phyloP scores from a whole-genome alignment of 2,329 filamentous ascomycete species.

The Drechmeria coniospora region DNA sequence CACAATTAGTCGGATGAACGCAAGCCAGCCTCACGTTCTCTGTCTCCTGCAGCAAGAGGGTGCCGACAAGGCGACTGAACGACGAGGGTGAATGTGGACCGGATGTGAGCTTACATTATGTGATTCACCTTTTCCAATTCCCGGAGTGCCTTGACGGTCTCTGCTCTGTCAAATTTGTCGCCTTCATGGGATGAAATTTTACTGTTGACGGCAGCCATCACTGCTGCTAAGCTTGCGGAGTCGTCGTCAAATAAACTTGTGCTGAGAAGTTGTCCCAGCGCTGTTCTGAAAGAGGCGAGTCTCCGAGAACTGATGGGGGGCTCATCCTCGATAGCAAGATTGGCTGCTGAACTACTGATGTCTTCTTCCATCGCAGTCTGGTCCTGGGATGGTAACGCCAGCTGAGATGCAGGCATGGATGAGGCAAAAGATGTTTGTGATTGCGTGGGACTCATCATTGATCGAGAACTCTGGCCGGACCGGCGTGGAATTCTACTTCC shows the following conservation, averaged over 20 bases:
- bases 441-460: slow-evolving; percentile 22
- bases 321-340: slow-evolving; percentile 24
- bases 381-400: slow-evolving; percentile 29
- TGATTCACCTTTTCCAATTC: slow-evolving; percentile 72
- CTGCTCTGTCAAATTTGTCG: slow-evolving; percentile 50
- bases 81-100: background rate
- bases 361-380: slow-evolving; percentile 28
- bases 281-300: slow-evolving; percentile 59
- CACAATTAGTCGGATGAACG: slow-evolving; percentile 8
- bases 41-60: too few species aligned
- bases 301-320: slow-evolving; percentile 43
- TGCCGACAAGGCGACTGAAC: too few species aligned
- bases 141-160: slow-evolving; percentile 63
- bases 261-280: slow-evolving; percentile 70
- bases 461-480: slow-evolving; percentile 20
- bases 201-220: slow-evolving; percentile 68
- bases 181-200: slow-evolving; percentile 39
- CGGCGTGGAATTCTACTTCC: slow-evolving; percentile 23
- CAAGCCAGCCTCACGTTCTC: too few species aligned
- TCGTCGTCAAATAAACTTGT: slow-evolving; percentile 79
- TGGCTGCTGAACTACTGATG: slow-evolving; percentile 26
- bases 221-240: slow-evolving; percentile 55
- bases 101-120: slow-evolving; percentile 62
- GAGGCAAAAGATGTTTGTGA: slow-evolving; percentile 57
- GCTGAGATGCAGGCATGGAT: slow-evolving; percentile 62